Conservation (phyloP, 768 basidiomycete species). For the Chiua virens region DNA sequence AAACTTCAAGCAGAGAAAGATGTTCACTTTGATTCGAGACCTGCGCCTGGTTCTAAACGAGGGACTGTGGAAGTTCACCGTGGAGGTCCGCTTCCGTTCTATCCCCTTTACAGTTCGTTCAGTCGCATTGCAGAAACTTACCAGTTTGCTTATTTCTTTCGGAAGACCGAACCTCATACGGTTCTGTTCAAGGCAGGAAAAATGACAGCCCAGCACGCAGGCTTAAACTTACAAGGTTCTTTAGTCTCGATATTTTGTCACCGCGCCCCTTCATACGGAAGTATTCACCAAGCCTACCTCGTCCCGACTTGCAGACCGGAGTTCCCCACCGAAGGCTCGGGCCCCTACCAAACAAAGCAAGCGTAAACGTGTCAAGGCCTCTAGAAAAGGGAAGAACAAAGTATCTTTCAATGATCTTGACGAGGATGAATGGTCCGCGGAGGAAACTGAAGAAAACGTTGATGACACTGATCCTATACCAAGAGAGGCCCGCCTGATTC, state of each 20-base stretch:
- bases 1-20: constrained; percentile 65
- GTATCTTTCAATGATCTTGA: constrained; percentile 25
- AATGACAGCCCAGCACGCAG: neutral
- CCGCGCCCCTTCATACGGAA: constrained; percentile 26
- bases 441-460: constrained; percentile 18
- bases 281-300: constrained; percentile 17
- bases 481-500: constrained; percentile 28
- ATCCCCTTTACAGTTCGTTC: constrained; percentile 1
- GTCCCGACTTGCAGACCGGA: neutral
- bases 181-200: constrained; percentile 74
- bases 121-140: constrained; percentile 60
- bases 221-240: neutral
- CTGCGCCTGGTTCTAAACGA: constrained; percentile 52
- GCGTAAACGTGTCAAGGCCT: constrained; percentile 39
- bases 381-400: constrained; percentile 34
- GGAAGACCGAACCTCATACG: constrained; percentile 79
- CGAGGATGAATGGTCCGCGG: constrained; percentile 23
- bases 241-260: constrained; percentile 45
- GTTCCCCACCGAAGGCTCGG: constrained; percentile 19
- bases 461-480: constrained; percentile 10
- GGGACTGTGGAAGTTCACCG: constrained; percentile 80
- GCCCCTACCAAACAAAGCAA: constrained; percentile 7
- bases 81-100: constrained; percentile 54
- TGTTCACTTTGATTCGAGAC: constrained; percentile 39
- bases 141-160: constrained; percentile 89